These are phyloP conservation scores for Zelopaecilomyces penicillatus DNA, from an alignment of 2,329 filamentous ascomycete genomes.

Conservation along the genomic window DNA sequence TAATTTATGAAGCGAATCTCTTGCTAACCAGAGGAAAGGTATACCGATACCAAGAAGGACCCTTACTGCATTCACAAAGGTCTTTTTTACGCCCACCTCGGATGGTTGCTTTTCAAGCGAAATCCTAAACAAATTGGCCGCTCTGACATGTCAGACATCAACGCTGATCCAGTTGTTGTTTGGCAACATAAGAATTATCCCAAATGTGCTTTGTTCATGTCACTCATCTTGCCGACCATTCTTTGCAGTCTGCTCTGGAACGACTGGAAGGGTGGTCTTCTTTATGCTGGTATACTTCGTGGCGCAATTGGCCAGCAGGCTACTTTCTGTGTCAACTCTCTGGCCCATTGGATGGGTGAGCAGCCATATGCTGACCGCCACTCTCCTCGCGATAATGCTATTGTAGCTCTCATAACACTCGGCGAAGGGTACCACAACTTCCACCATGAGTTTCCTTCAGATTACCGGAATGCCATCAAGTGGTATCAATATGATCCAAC, in stretches of 20 bases:
- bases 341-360: slow-evolving; percentile 76
- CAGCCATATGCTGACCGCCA: slow-evolving; percentile 81
- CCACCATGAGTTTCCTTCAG: slow-evolving; percentile 79
- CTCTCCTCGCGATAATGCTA: slow-evolving; percentile 70
- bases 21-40: too few species aligned
- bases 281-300: slow-evolving; percentile 70
- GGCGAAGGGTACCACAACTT: slow-evolving; percentile 83
- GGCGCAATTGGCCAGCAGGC: slow-evolving; percentile 78
- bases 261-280: slow-evolving; percentile 66
- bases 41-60: slow-evolving; percentile 74
- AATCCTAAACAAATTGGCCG: slow-evolving; percentile 74
- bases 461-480: slow-evolving; percentile 76
- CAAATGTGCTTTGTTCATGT: slow-evolving; percentile 61
- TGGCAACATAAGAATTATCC: slow-evolving; percentile 71
- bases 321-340: slow-evolving; percentile 77
- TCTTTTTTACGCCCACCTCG: slow-evolving; percentile 59
- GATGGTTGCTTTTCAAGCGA: slow-evolving; percentile 82
- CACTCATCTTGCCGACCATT: slow-evolving; percentile 58
- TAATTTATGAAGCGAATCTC: too few species aligned
- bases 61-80: slow-evolving; percentile 74
- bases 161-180: slow-evolving; percentile 68
- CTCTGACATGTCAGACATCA: slow-evolving; percentile 71
- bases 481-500: slow-evolving; percentile 80
- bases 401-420: slow-evolving; percentile 69
- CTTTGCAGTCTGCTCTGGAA: slow-evolving; percentile 65